These are phyloP conservation scores for Sarocladiaceae sp. DNA, from an alignment of 2,329 filamentous ascomycete species.

Conservation along the genomic window DNA sequence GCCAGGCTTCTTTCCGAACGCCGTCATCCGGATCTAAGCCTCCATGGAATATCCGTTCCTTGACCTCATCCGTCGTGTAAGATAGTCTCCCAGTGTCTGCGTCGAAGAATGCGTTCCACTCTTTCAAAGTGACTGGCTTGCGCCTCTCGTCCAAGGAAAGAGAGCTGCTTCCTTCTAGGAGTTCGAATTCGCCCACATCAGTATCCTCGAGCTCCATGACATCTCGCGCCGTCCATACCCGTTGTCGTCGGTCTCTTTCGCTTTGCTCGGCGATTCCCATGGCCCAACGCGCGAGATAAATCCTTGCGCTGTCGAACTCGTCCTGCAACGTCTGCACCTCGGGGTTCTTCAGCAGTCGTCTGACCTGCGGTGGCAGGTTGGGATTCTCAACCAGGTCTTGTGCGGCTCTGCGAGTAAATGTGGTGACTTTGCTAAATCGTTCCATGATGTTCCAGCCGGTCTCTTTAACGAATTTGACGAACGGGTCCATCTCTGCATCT, in stretches of 20 bases:
- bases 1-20: constrained; percentile 93
- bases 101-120: constrained; percentile 94
- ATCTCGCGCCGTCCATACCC: constrained; percentile 91
- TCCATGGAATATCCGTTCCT: constrained; percentile 95
- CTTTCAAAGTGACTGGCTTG: constrained; percentile 71
- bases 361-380: constrained; percentile 82
- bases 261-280: constrained; percentile 99
- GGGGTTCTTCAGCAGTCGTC: constrained; percentile 79
- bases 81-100: constrained; percentile 66
- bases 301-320: constrained; percentile 91
- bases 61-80: constrained; percentile 85
- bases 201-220: constrained; percentile 92
- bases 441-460: constrained; percentile 95
- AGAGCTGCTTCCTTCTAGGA: constrained; percentile 74
- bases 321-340: constrained; percentile 95
- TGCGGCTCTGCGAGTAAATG: constrained; percentile 86
- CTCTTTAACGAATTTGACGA: constrained; percentile 91
- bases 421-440: constrained; percentile 95
- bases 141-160: constrained; percentile 73
- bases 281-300: constrained; percentile 94
- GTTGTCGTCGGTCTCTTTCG: constrained; percentile 76
- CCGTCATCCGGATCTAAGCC: constrained; percentile 85
- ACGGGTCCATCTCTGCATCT: constrained; percentile 83
- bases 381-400: constrained; percentile 91
- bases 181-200: constrained; percentile 92